These are phyloP conservation scores for Allium fistulosum DNA, from an alignment of 106 monocot genomes.

Conservation along the genomic window DNA sequence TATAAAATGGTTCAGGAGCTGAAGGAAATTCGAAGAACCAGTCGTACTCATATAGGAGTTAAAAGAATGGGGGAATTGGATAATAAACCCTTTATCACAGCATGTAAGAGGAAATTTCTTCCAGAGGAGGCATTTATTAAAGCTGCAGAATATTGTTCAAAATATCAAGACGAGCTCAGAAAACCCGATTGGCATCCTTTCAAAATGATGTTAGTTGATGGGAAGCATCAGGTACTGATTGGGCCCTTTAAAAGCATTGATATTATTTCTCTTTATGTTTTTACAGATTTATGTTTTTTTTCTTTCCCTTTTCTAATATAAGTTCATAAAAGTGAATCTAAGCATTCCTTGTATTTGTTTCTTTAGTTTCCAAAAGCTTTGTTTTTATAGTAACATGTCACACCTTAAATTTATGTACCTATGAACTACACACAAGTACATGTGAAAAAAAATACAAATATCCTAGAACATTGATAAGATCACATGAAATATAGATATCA, in stretches of 20 bases:
- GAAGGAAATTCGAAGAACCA: constrained; percentile 9
- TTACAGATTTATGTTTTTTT: not conserved
- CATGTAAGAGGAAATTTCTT: constrained; percentile 27
- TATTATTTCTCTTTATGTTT: too few species aligned
- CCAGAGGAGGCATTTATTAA: constrained; percentile 25
- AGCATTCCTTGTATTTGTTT: too few species aligned
- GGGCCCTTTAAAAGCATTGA: too few species aligned
- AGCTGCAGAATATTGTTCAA: constrained; percentile 22
- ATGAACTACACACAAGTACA: too few species aligned
- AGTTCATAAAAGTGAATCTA: too few species aligned
- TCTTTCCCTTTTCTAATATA: not conserved
- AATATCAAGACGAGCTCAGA: constrained; percentile 50
- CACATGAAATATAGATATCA: too few species aligned
- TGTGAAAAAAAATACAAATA: too few species aligned
- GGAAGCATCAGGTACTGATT: constrained; percentile 35
- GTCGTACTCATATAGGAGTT: constrained; percentile 22
- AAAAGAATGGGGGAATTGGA: constrained; percentile 51
- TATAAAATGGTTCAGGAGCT: constrained; percentile 16
- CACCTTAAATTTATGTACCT: too few species aligned
- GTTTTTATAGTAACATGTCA: too few species aligned
- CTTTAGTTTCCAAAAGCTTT: too few species aligned
- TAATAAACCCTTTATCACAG: constrained; percentile 20
- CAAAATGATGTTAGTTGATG: constrained; percentile 18
- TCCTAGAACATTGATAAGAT: too few species aligned
- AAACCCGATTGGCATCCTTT: constrained; percentile 58